phyloP scores from a whole-genome alignment of 495 filamentous ascomycete species.

The Ascodesmis nigricans region DNA sequence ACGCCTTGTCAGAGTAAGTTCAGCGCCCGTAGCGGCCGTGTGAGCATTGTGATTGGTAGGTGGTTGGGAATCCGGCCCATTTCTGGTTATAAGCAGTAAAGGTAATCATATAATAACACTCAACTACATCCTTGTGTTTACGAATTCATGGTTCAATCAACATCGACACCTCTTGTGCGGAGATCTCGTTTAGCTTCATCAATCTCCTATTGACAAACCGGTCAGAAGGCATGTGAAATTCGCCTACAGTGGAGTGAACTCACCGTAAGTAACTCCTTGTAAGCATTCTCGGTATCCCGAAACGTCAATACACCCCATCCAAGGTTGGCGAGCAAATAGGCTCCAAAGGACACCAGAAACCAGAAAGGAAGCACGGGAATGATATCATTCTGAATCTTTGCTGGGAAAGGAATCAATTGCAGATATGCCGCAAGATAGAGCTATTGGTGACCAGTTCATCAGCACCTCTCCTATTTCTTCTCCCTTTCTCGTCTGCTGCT shows the following conservation, averaged over 20 bases:
- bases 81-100: too few species aligned
- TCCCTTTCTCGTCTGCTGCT: too few species aligned
- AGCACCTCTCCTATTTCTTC: too few species aligned
- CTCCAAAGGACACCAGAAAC: constrained; percentile 74
- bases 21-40: too few species aligned
- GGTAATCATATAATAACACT: too few species aligned
- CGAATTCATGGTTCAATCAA: too few species aligned
- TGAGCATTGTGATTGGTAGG: too few species aligned
- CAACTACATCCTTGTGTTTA: too few species aligned
- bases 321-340: constrained; percentile 77
- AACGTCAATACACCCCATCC: constrained; percentile 86
- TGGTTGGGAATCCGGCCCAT: too few species aligned
- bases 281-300: constrained; percentile 82
- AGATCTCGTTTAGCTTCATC: constrained; percentile 45
- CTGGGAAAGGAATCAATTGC: constrained; percentile 62
- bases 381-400: constrained; percentile 45
- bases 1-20: too few species aligned
- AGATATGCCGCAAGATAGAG: constrained; percentile 74
- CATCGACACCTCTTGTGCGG: constrained; percentile 45
- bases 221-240: too few species aligned
- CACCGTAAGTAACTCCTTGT: constrained; percentile 60
- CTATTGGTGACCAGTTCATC: too few species aligned
- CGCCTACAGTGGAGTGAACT: constrained; percentile 4
- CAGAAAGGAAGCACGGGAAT: constrained; percentile 79
- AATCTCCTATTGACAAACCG: constrained; percentile 31